Base-by-base conservation (phyloP, 768 basidiomycete genomes). In the Sarcodon sp. region DNA sequence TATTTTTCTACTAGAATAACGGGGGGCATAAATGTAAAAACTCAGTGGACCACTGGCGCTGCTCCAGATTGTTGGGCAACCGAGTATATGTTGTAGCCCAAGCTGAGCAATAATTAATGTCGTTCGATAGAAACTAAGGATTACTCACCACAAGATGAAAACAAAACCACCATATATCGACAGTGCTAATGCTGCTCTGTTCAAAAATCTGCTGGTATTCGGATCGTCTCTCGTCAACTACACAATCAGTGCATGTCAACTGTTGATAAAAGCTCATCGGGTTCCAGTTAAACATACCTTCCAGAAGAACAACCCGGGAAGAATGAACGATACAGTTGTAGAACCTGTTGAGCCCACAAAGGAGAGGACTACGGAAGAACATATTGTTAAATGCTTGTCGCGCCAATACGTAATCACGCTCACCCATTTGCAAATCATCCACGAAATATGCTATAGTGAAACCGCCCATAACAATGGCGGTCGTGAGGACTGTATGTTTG, bases 341-440 rank as follows among this genome's bases (percentile, higher is more conserved):
- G 90, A 94, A 10, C 96, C 96, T 1, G 92, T 97, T 18, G 91
- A 84, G 1, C 96, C 96, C 35, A 99, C 94, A 60, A 99, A 96
- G 4, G 91, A 89, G 33, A 98, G 72, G 11, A 98, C 94, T 89
- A 58, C 35, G 15, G 21, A 15, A 41, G 16, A 41, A 16, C 13
- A 8, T 31, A 33, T 12, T 11, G 13, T 21, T 33, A 37, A n/a
- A 49, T 38, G 50, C 8, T 49, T 41, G 48, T 45, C 13, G 32
- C 44, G 41, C 36, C 35, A 18, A 35, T 33, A 38, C 32, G 38
- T 58, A 39, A 56, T 46, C 13, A 45, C 52, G 46, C 80, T 55
- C 57, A 84, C 88, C 86, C 62, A 88, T 63, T 57, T 80, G 77
- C 53, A 94, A 64, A 61, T 88, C 73, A 58, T 86, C 76, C 11